Evolutionary conservation across 2,329 filamentous ascomycete genomes (phyloP).

Genomic region (Pseudocercospora musae): DNA sequence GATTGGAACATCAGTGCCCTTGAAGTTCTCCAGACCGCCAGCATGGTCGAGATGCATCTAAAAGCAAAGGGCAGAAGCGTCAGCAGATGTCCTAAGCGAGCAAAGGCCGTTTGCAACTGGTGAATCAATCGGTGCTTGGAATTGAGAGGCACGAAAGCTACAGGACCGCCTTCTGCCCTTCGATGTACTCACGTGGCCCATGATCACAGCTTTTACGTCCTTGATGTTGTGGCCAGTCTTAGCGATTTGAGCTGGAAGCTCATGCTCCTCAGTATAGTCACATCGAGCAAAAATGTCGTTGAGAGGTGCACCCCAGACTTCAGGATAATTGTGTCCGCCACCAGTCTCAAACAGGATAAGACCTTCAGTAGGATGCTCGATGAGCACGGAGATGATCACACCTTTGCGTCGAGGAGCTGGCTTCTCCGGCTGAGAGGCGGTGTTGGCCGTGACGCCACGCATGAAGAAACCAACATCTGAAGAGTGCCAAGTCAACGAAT

Average conservation of each 20-base stretch:
- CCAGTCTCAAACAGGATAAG: slow-evolving; percentile 39
- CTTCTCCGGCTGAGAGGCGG: slow-evolving; percentile 31
- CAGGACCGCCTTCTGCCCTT: too few relatives aligned
- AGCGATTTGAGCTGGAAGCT: slow-evolving; percentile 21
- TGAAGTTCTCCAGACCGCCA: slow-evolving; percentile 37
- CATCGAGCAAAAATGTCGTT: slow-evolving; percentile 36
- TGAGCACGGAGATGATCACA: slow-evolving; percentile 31
- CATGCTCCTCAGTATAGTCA: slow-evolving; percentile 25
- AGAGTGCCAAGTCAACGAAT: background rate
- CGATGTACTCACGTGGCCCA: slow-evolving; percentile 33
- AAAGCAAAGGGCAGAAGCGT: too few relatives aligned
- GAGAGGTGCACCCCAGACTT: slow-evolving; percentile 30
- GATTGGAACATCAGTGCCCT: slow-evolving; percentile 35
- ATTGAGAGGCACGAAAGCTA: too few relatives aligned
- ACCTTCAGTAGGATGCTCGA: slow-evolving; percentile 35
- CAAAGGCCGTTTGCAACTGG: too few relatives aligned
- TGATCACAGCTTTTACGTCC: slow-evolving; percentile 38
- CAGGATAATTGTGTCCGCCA: slow-evolving; percentile 34
- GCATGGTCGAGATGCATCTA: slow-evolving; percentile 33
- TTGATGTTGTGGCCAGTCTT: slow-evolving; percentile 36
- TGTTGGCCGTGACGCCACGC: slow-evolving; percentile 32
- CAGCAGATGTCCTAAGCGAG: too few relatives aligned
- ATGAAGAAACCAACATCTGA: slow-evolving; percentile 32
- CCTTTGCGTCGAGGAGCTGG: slow-evolving; percentile 30
- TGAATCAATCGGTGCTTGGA: too few relatives aligned